A percentile compares a stretch with the other conserved stretches of the same genome.
These are phyloP conservation scores for Rhododendron simsii DNA, from an alignment of 148 eudicot genomes.

Conservation along the genomic window DNA sequence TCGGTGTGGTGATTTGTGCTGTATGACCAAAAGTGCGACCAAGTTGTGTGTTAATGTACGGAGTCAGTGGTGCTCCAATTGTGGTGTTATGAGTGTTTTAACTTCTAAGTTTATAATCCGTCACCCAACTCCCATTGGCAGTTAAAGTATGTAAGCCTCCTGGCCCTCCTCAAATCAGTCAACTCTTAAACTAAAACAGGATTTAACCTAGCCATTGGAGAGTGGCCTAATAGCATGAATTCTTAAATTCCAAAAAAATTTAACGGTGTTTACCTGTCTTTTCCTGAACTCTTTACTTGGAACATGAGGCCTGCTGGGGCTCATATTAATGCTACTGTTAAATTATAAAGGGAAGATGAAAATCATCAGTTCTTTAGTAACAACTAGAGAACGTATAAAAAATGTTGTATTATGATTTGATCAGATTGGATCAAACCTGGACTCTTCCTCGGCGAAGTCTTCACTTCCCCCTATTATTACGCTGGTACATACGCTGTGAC, in stretches of 20 bases:
- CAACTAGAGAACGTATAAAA: not conserved
- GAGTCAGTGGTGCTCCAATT: not conserved
- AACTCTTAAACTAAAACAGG: not conserved
- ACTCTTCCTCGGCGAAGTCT: conserved; percentile 80
- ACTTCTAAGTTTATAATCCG: not conserved
- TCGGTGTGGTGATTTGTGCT: not conserved
- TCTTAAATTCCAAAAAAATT: not conserved
- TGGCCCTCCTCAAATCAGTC: not conserved
- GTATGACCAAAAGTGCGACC: not conserved
- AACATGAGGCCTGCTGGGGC: conserved; percentile 60
- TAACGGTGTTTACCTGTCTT: conserved; percentile 59
- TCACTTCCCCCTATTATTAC: conserved; percentile 78
- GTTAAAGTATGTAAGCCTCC: not conserved
- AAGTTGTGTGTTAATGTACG: not conserved
- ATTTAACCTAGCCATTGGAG: not conserved
- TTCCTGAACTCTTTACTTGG: conserved; percentile 86
- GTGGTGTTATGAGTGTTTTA: not conserved
- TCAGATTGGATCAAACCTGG: conserved; percentile 48
- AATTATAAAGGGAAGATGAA: not conserved
- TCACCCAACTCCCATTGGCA: not conserved
- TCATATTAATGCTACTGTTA: conserved; percentile 58
- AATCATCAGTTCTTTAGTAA: not conserved
- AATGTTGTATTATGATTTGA: not conserved
- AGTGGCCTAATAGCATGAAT: not conserved
- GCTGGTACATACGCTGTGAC: conserved; percentile 75